Conservation (phyloP, 257 asterid genomes). For the Solanum sitiens region DNA sequence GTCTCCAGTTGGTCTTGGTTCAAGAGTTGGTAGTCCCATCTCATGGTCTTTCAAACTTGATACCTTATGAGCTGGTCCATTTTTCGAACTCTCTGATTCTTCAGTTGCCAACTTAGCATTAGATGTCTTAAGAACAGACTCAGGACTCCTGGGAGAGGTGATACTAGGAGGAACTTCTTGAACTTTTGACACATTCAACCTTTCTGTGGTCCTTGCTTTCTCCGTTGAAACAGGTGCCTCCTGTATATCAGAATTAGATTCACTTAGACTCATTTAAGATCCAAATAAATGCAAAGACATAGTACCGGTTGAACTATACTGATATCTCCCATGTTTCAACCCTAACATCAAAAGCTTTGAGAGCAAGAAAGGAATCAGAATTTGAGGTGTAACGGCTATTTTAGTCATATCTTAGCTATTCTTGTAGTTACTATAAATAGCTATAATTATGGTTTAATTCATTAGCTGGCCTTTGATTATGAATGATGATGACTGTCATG, state of each 20-base stretch:
- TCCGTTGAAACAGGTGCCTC: slow-evolving; percentile 18
- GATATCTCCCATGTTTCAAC: not conserved
- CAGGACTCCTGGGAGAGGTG: not conserved
- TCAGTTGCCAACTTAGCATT: not conserved
- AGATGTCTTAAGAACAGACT: not conserved
- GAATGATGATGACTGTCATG: not conserved
- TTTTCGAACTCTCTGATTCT: not conserved
- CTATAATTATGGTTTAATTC: not conserved
- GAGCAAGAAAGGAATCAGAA: not conserved
- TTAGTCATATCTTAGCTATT: not conserved
- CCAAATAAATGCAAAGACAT: not conserved
- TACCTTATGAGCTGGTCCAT: not conserved
- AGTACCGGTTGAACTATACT: not conserved
- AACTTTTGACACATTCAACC: slow-evolving; percentile 7
- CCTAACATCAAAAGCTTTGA: not conserved
- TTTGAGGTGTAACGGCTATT: not conserved
- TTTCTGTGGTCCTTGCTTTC: slow-evolving; percentile 2
- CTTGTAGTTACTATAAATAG: not conserved
- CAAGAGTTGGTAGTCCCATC: not conserved
- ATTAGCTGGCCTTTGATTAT: not conserved
- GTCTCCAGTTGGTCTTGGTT: not conserved
- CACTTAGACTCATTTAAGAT: not conserved
- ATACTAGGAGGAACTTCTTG: not conserved
- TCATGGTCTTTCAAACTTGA: not conserved
- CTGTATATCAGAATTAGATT: slow-evolving; percentile 12